A percentile compares a stretch with the other conserved stretches of the same genome.
Evolutionary conservation across 352 stramenopile genomes (phyloP).

Genomic region (Globisporangium lucens): DNA sequence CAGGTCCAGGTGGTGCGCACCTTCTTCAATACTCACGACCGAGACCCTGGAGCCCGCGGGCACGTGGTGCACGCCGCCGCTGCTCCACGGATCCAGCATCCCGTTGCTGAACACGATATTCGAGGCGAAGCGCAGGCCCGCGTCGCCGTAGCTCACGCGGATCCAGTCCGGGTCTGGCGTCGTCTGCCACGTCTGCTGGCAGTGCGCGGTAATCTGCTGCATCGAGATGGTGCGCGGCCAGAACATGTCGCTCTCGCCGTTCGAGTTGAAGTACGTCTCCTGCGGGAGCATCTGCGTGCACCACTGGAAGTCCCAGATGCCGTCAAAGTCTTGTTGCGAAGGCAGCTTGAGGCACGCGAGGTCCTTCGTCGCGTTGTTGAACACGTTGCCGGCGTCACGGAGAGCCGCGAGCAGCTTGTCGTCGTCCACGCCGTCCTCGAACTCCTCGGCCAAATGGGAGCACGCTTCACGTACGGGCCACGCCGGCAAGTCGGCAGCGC

Average conservation of each 20-base stretch:
- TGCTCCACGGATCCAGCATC: slow-evolving; percentile 91
- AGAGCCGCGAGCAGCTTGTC: slow-evolving; percentile 45
- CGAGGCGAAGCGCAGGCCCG: slow-evolving; percentile 52
- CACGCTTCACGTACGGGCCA: slow-evolving; percentile 93
- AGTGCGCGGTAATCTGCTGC: slow-evolving; percentile 55
- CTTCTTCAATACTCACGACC: slow-evolving; percentile 72
- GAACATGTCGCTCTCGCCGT: slow-evolving; percentile 92
- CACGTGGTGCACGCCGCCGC: slow-evolving; percentile 74
- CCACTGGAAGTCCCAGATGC: slow-evolving; percentile 92
- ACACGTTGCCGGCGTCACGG: slow-evolving; percentile 77
- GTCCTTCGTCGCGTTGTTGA: slow-evolving; percentile 85
- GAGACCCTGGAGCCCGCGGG: slow-evolving; percentile 51
- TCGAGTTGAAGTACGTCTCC: slow-evolving; percentile 87
- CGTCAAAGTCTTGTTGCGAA: slow-evolving; percentile 68
- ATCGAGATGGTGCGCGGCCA: slow-evolving; percentile 73
- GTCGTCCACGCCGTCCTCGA: slow-evolving; percentile 28
- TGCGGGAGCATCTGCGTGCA: slow-evolving; percentile 91
- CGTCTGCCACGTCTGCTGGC: slow-evolving; percentile 57
- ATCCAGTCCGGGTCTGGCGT: slow-evolving; percentile 76
- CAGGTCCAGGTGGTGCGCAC: slow-evolving; percentile 90
- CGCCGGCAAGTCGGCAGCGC: slow-evolving; percentile 68
- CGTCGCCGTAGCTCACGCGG: slow-evolving; percentile 72
- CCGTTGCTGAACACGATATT: slow-evolving; percentile 97
- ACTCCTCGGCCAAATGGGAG: slow-evolving; percentile 52
- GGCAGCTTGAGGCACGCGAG: slow-evolving; percentile 74